Percentiles rank a stretch among this genome's conserved stretches.
Conservation (phyloP, 1,139 yeast species). For the Diutina rugosa region DNA sequence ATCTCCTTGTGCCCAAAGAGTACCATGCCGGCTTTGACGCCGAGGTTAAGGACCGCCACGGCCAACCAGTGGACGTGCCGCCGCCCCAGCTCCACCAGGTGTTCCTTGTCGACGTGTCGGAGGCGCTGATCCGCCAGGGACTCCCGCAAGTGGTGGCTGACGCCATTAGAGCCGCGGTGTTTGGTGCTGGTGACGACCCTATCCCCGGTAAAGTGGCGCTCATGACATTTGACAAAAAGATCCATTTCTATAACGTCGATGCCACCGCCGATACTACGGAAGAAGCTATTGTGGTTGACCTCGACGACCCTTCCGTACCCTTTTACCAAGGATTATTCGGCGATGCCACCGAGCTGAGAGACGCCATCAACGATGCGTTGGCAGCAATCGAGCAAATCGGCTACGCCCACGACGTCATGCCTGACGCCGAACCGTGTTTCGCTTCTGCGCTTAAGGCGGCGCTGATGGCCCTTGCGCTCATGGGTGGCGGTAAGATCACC, state of each 20-base stretch:
- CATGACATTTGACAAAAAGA: slow-evolving; percentile 59
- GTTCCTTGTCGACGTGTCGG: slow-evolving; percentile 65
- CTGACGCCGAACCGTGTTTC: slow-evolving; percentile 59
- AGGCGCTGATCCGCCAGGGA: slow-evolving; percentile 48
- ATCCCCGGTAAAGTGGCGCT: slow-evolving; percentile 41
- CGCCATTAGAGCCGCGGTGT: slow-evolving; percentile 53
- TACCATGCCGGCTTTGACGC: slow-evolving; percentile 39
- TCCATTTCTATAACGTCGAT: slow-evolving; percentile 66
- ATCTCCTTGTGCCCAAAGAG: slow-evolving; percentile 61
- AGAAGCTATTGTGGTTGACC: slow-evolving; percentile 42
- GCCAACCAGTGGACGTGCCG: slow-evolving; percentile 7
- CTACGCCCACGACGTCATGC: slow-evolving; percentile 20
- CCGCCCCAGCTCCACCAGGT: slow-evolving; percentile 49
- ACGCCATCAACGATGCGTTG: slow-evolving; percentile 56
- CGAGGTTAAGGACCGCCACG: not conserved
- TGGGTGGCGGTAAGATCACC: slow-evolving; percentile 75
- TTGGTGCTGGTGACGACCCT: slow-evolving; percentile 10
- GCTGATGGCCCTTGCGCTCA: slow-evolving; percentile 42
- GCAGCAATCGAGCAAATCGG: slow-evolving; percentile 40
- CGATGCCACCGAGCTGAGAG: slow-evolving; percentile 55
- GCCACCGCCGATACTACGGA: slow-evolving; percentile 46
- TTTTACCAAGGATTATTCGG: slow-evolving; percentile 68
- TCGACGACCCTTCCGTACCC: slow-evolving; percentile 77
- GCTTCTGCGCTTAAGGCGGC: slow-evolving; percentile 75
- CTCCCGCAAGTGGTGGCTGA: slow-evolving; percentile 60